phyloP scores from a whole-genome alignment of 164 flowering plant species.

The Liquidambar formosana region DNA sequence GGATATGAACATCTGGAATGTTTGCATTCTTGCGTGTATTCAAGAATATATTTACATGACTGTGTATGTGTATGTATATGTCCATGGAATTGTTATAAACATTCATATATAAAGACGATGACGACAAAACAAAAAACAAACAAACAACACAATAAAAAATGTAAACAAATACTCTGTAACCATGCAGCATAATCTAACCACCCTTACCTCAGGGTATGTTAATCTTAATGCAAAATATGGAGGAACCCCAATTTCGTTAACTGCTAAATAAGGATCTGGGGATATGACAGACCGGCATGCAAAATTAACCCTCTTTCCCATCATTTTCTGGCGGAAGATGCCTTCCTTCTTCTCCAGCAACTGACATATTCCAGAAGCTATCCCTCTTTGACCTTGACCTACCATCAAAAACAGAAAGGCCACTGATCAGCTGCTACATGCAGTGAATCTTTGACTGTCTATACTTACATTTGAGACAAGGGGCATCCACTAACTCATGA shows the following conservation, averaged over 20 bases:
- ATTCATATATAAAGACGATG: too few relatives aligned
- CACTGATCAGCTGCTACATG: neutral
- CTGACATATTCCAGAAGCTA: conserved; percentile 68
- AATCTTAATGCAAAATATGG: conserved; percentile 80
- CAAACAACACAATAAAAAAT: neutral
- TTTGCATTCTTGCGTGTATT: too few relatives aligned
- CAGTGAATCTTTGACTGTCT: neutral
- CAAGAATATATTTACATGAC: too few relatives aligned
- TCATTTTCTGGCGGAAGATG: conserved; percentile 94
- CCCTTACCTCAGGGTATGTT: conserved; percentile 91
- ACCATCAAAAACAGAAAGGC: conserved; percentile 9
- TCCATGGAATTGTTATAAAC: too few relatives aligned
- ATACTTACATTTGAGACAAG: neutral
- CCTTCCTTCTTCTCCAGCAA: conserved; percentile 93
- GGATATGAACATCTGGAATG: too few relatives aligned
- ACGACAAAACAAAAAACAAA: too few relatives aligned
- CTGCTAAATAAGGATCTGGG: conserved; percentile 97
- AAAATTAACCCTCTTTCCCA: conserved; percentile 97
- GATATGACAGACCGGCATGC: conserved; percentile 98
- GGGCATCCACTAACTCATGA: neutral
- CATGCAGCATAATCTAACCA: neutral
- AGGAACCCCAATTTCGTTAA: conserved; percentile 97
- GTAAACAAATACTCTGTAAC: neutral
- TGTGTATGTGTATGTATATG: neutral
- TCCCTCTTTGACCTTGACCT: conserved; percentile 48